Conservation (phyloP, 140 eudicot genomes). For the Flaveria floridana region DNA sequence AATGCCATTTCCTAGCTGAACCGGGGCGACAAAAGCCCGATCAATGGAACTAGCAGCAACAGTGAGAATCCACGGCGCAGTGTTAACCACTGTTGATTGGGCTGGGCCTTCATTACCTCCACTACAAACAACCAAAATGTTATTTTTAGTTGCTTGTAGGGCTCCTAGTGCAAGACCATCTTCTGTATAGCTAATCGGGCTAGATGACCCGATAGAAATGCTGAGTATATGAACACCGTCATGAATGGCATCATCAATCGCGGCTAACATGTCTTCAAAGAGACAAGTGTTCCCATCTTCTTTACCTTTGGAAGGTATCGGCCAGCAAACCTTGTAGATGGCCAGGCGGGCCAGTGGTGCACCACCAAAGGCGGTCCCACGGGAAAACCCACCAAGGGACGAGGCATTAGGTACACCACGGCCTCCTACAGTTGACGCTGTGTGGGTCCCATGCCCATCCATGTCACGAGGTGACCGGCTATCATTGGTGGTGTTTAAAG, state of each 20-base stretch:
- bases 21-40: constrained; percentile 55
- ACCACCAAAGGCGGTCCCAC: constrained; percentile 90
- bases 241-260: constrained; percentile 78
- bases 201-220: constrained; percentile 61
- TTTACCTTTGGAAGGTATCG: constrained; percentile 62
- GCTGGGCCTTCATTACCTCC: constrained; percentile 86
- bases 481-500: constrained; percentile 53
- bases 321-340: constrained; percentile 90
- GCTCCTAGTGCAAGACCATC: constrained; percentile 92
- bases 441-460: constrained; percentile 98
- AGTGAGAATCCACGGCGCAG: constrained; percentile 90
- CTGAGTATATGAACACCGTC: constrained; percentile 86
- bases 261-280: constrained; percentile 84
- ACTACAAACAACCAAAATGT: constrained; percentile 71
- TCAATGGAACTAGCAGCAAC: constrained; percentile 94
- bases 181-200: constrained; percentile 30
- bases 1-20: constrained; percentile 66
- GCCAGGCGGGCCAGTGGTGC: constrained; percentile 80
- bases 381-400: constrained; percentile 69
- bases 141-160: constrained; percentile 64
- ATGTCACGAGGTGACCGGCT: constrained; percentile 80
- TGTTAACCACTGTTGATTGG: constrained; percentile 57
- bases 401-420: constrained; percentile 55
- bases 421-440: constrained; percentile 83
- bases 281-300: constrained; percentile 76